phyloP scores from a whole-genome alignment of 495 filamentous ascomycete species.

The Tuber borchii region DNA sequence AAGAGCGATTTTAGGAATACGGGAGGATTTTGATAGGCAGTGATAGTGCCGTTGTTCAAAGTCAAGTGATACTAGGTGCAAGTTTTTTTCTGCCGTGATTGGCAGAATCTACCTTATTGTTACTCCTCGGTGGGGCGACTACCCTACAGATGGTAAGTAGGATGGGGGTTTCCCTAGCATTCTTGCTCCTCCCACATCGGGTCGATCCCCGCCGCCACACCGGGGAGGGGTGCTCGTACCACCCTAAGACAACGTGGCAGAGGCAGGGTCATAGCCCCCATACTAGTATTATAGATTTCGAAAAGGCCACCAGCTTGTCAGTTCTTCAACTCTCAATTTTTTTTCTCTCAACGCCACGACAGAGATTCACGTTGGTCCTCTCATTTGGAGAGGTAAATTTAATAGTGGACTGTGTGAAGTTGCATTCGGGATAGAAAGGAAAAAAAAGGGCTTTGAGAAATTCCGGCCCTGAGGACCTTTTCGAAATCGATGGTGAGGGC shows the following conservation, averaged over 20 bases:
- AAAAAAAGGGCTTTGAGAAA: no score
- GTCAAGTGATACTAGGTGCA: not conserved
- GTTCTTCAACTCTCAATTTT: no score
- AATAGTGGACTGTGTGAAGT: no score
- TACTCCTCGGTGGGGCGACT: not conserved
- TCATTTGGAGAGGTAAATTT: no score
- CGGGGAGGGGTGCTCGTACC: not conserved
- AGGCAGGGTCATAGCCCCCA: not conserved
- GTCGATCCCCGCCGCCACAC: not conserved
- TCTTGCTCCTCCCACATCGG: not conserved
- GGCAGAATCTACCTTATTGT: not conserved
- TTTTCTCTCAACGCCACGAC: no score
- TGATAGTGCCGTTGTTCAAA: not conserved
- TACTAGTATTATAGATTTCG: no score
- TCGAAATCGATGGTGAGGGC: not conserved
- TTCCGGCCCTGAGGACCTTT: no score
- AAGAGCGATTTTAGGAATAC: not conserved
- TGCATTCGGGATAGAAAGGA: no score
- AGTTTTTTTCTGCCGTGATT: not conserved
- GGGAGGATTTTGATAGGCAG: not conserved
- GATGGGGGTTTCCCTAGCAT: not conserved
- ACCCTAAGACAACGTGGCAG: not conserved
- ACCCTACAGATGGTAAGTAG: not conserved
- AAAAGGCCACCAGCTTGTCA: no score
- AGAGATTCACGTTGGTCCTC: no score